Conservation (phyloP, 2,329 filamentous ascomycete genomes). For the Mollisiaceae sp. region DNA sequence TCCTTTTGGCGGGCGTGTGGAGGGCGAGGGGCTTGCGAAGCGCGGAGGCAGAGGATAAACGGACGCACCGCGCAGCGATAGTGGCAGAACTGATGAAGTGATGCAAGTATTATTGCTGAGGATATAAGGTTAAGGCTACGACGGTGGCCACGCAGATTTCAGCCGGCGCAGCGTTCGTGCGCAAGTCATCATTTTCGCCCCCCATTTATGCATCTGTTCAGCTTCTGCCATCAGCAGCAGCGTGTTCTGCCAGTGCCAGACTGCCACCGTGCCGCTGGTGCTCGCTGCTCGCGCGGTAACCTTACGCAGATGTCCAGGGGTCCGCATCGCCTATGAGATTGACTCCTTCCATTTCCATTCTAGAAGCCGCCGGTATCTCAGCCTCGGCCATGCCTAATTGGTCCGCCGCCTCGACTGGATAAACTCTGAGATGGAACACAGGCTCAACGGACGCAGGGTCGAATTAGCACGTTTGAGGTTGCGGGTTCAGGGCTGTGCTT, state of each 20-base stretch:
- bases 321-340: conserved; percentile 26
- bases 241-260: too few species aligned
- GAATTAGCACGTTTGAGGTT: background rate
- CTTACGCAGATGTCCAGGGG: conserved; percentile 9
- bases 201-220: conserved; percentile 18
- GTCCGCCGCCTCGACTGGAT: background rate
- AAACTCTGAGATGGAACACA: background rate
- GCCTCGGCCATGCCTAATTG: conserved; percentile 14
- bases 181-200: conserved; percentile 15
- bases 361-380: conserved; percentile 29
- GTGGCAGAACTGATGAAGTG: too few species aligned
- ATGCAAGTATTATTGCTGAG: background rate
- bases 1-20: conserved; percentile 17
- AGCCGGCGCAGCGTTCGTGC: background rate
- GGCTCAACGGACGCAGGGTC: background rate
- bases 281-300: background rate
- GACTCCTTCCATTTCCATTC: conserved; percentile 34
- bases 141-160: conserved; percentile 12
- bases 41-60: background rate
- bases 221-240: conserved; percentile 17
- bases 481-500: background rate
- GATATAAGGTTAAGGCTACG: background rate
- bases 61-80: too few species aligned
- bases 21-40: background rate
- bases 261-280: too few species aligned